Conservation (phyloP, 345 rosid species). For the Carallia pectinifolia region DNA sequence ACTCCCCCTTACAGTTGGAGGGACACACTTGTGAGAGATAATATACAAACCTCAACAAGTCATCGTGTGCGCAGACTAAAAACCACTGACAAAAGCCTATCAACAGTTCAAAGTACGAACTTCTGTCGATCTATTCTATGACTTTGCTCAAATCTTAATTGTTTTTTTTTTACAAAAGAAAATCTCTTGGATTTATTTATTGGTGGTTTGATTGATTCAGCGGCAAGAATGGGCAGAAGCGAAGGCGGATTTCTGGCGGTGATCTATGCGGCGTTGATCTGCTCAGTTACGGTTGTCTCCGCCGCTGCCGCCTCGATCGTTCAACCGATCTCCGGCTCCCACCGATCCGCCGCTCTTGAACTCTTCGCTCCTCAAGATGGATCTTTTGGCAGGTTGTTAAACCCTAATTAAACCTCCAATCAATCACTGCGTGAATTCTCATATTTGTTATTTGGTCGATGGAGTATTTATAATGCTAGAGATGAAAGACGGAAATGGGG, state of each 20-base stretch:
- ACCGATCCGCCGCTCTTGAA: constrained; percentile 90
- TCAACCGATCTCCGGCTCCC: constrained; percentile 82
- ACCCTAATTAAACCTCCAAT: not conserved
- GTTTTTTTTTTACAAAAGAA: no score
- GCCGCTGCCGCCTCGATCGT: constrained; percentile 49
- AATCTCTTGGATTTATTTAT: no score
- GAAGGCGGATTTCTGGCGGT: constrained; percentile 40
- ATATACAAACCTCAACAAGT: no score
- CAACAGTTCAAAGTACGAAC: no score
- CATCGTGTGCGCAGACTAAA: no score
- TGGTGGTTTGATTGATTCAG: not conserved
- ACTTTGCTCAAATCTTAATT: no score
- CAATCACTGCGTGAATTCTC: not conserved
- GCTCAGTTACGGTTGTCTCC: not conserved
- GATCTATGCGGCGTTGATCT: constrained; percentile 45
- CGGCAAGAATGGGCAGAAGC: constrained; percentile 31
- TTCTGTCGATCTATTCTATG: no score
- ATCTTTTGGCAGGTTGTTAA: constrained; percentile 63
- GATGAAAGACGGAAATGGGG: not conserved
- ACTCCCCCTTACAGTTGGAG: no score
- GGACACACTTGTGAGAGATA: no score
- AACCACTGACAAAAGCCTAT: no score
- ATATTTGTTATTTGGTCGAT: not conserved
- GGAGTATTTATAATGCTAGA: not conserved
- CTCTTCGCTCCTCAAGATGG: constrained; percentile 59